Evolutionary conservation across 2,329 filamentous ascomycete species (phyloP), one percentile per base, ranked within the genome.

Genomic region (Aureobasidium vineae): DNA sequence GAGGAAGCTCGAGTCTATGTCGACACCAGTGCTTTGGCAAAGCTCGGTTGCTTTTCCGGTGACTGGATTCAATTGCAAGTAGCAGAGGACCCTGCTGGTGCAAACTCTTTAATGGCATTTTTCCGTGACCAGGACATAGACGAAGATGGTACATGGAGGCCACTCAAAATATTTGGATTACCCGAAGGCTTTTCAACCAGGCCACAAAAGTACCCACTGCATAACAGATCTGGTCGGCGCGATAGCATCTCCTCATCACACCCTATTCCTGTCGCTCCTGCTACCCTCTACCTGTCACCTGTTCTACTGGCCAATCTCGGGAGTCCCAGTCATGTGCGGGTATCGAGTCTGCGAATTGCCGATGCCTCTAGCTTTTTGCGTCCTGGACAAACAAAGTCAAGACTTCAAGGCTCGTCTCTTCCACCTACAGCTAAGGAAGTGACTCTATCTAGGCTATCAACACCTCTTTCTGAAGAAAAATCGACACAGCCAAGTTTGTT

Each of bases 41-140:
- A 93, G 71, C 89, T 99, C 64, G 93, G 94, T 19, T 98, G 94
- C 77, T 99, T 99, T 75, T 98, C 94, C 0, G 95, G 95, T 36
- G 95, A 99, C 74, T 99, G 95, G 95, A 92, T 97, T 13, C 88
- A 90, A 26, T 82, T 97, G 13, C 92, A 97, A 78, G 84, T 86
- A 6, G 85, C 90, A 0, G 85, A 90, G 70, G 91, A 92, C 74
- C 90, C 89, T 85, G 26, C 79, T 82, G 19, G 23, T 5, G 13
- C 43, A 28, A 66, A 66, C 13, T 64, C 61, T 19, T 45, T 64
- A 6, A 64, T 64, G 61, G 19, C 89, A 86, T 75, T 90, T 83
- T 21, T 64, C 49, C 41, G 38, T 16, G 49, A 64, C 21, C 49
- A 45, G 36, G 86, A 86, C 70, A 90, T 85, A 60, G 82, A 85